These are phyloP conservation scores for fission yeast (Schizosaccharomyces pombe) DNA, from an alignment of 805 yeast species.

Conservation along the genomic window DNA sequence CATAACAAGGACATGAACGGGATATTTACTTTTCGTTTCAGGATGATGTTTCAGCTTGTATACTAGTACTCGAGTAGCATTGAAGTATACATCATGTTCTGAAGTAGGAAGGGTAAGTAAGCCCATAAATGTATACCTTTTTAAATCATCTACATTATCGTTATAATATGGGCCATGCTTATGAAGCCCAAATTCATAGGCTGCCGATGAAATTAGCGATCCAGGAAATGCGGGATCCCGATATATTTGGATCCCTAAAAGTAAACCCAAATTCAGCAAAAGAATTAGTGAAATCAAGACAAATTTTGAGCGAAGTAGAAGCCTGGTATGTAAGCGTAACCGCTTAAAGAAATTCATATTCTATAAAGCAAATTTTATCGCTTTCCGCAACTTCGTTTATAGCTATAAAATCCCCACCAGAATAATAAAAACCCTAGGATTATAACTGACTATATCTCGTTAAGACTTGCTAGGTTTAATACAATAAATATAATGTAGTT, in stretches of 20 bases:
- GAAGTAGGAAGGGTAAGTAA: background rate
- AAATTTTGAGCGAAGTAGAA: background rate
- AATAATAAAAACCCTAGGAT: too few relatives aligned
- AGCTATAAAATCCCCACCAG: background rate
- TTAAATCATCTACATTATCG: background rate
- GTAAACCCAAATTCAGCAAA: background rate
- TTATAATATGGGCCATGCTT: background rate
- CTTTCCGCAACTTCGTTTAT: background rate
- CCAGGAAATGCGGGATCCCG: background rate
- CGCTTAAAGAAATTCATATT: background rate
- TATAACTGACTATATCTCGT: too few relatives aligned
- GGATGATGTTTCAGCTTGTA: background rate
- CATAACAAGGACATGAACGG: background rate
- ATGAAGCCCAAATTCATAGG: background rate
- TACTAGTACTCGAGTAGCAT: background rate
- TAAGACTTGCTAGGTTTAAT: too few relatives aligned
- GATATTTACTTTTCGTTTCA: background rate
- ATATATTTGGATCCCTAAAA: background rate
- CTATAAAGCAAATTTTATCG: background rate
- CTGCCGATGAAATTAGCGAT: background rate
- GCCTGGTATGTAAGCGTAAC: background rate
- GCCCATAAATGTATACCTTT: background rate
- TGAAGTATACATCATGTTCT: slow-evolving; percentile 5
- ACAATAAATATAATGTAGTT: too few relatives aligned
- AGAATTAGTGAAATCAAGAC: background rate